phyloP scores from a whole-genome alignment of 768 basidiomycete genomes.

The Rubroboletus satanas region DNA sequence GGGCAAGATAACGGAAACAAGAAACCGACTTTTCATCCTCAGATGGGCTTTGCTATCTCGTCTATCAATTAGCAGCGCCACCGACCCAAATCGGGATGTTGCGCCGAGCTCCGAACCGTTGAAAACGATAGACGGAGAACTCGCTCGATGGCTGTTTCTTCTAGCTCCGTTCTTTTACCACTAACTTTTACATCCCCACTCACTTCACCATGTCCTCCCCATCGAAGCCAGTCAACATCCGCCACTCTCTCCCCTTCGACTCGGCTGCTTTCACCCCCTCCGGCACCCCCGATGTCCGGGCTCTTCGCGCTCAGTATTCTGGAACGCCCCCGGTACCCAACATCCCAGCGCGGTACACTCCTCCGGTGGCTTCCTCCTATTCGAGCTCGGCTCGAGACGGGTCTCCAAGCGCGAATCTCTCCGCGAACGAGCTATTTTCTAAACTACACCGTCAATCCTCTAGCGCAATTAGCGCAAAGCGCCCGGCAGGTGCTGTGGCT shows the following conservation, averaged over 20 bases:
- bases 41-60: neutral
- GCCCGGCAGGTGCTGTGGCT: conserved; percentile 27
- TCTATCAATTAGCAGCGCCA: neutral
- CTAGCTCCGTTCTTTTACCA: neutral
- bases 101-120: neutral
- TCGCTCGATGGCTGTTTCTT: neutral
- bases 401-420: conserved; percentile 1
- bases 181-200: neutral
- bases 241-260: conserved; percentile 11
- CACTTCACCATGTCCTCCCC: conserved; percentile 44
- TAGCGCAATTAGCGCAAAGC: conserved; percentile 39
- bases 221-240: conserved; percentile 55
- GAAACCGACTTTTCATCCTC: too few species aligned
- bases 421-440: conserved; percentile 13
- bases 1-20: too few species aligned
- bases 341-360: conserved; percentile 57
- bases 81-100: neutral
- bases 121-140: neutral
- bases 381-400: conserved; percentile 8
- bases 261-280: conserved; percentile 33
- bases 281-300: conserved; percentile 63
- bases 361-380: conserved; percentile 28
- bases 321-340: conserved; percentile 50
- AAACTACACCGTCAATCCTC: conserved; percentile 25
- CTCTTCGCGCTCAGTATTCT: conserved; percentile 63